A percentile compares a stretch with the other conserved stretches of the same genome.
Conservation (phyloP, 148 eudicot species). For the Rheum nobile region DNA sequence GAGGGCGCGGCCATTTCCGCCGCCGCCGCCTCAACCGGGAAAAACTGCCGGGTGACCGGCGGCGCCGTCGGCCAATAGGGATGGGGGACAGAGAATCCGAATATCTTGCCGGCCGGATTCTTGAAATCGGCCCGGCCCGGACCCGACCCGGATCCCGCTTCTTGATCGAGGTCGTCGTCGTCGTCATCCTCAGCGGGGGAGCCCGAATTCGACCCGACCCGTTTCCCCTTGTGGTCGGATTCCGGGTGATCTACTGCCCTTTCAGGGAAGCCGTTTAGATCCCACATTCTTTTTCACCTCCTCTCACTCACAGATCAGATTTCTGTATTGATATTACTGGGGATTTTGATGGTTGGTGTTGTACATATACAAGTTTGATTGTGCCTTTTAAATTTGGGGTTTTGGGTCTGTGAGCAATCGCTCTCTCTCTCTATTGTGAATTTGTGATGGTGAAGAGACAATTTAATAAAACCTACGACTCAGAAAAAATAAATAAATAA, state of each 20-base stretch:
- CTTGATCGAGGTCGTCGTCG: conserved; percentile 17
- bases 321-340: too few species aligned
- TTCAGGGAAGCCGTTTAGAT: conserved; percentile 77
- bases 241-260: conserved; percentile 18
- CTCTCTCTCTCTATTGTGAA: background rate
- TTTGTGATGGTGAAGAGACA: background rate
- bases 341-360: background rate
- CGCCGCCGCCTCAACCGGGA: conserved; percentile 40
- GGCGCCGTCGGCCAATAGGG: conserved; percentile 1
- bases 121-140: conserved; percentile 14
- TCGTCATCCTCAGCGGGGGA: conserved; percentile 37
- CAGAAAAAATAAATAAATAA: background rate
- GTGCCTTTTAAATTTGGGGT: background rate
- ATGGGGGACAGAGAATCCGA: conserved; percentile 43
- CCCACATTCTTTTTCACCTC: conserved; percentile 66
- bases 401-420: background rate
- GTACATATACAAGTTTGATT: background rate
- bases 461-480: background rate
- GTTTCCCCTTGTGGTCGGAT: conserved; percentile 30
- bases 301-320: background rate
- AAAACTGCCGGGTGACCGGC: conserved; percentile 82
- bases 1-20: conserved; percentile 8
- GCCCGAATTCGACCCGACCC: conserved; percentile 58
- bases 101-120: conserved; percentile 14
- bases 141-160: conserved; percentile 4